Percentiles rank a stretch among this genome's conserved stretches.
These are phyloP conservation scores for Penicillium sp. DNA, from an alignment of 2,329 filamentous ascomycete genomes.

Conservation along the genomic window DNA sequence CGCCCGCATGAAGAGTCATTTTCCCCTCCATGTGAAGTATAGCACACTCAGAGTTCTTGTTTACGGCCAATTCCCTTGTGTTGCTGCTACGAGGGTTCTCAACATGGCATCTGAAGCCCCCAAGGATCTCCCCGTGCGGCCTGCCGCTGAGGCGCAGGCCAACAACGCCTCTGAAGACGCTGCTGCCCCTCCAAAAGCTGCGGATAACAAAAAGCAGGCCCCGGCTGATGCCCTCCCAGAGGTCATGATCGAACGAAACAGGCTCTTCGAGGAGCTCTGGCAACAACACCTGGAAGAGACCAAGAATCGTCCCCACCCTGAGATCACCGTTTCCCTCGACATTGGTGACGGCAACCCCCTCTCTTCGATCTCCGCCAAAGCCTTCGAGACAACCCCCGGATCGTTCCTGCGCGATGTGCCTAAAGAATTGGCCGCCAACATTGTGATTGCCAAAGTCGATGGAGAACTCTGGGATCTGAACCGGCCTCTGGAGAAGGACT, in stretches of 20 bases:
- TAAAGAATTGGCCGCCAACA: constrained; percentile 78
- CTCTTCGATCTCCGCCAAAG: constrained; percentile 57
- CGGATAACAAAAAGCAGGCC: constrained; percentile 26
- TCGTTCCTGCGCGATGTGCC: constrained; percentile 74
- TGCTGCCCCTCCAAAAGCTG: constrained; percentile 35
- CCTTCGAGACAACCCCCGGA: constrained; percentile 88
- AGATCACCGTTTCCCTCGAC: constrained; percentile 50
- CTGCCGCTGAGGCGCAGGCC: constrained; percentile 31
- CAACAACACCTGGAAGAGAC: constrained; percentile 75
- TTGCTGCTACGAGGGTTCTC: constrained; percentile 13
- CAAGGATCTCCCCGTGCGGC: constrained; percentile 38
- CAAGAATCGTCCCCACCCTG: constrained; percentile 47
- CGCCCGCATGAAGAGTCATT: constrained; percentile 29
- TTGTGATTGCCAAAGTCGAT: constrained; percentile 78
- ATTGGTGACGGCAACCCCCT: constrained; percentile 42
- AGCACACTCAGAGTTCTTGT: constrained; percentile 14
- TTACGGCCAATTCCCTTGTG: constrained; percentile 24
- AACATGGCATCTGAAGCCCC: constrained; percentile 36
- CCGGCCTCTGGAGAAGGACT: constrained; percentile 81
- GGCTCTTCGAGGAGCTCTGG: constrained; percentile 85
- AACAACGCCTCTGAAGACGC: constrained; percentile 21
- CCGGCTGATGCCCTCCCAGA: constrained; percentile 55
- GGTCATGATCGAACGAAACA: constrained; percentile 78
- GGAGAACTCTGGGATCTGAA: constrained; percentile 90
- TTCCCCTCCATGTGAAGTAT: constrained; percentile 20